Evolutionary conservation across 495 filamentous ascomycete species (phyloP), one percentile per base, ranked within the genome.

Genomic region (Choiromyces venosus): DNA sequence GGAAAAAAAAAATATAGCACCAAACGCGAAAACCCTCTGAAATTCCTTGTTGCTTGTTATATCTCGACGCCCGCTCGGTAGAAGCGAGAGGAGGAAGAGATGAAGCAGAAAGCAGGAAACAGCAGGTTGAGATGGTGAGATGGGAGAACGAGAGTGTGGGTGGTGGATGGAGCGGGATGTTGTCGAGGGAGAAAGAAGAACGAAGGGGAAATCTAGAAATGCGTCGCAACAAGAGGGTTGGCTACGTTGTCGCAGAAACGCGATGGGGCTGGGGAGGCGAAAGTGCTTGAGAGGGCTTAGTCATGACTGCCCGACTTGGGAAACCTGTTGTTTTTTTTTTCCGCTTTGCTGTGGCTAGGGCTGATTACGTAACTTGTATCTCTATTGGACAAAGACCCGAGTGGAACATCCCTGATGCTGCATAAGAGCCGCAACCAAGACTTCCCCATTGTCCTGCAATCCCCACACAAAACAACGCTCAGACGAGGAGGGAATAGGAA

Each of bases 181-280:
- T 61, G 52, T 61, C 52, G 25, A 61, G 52, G 52, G 10, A 29
- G 52, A 5, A 61, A 14, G 25, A 61, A 33, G 52, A 61, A 19
- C 46, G 46, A 61, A 61, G 52, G 52, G 52, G 52, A 33, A 61
- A 29, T 61, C 25, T 33, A 12, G 52, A 61, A 61, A 61, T 61
- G 52, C 52, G 52, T 61, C 52, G 52, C 52, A 61, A n/a, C n/a
- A n/a, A n/a, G 52, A 61, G 25, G 75, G 75, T 77, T 77, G 75
- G 75, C 40, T 77, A 65, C 56, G 75, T 77, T 77, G 75, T 77
- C 74, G 75, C 75, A 77, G 75, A 77, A 77, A 77, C 75, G 74
- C 74, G 75, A 77, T 77, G 75, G 75, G 75, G 75, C 75, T 77
- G 75, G 76, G 66, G 46, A 37, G 44, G 25, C 52, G 52, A 61